Evolutionary conservation across 805 yeast genomes (phyloP), one percentile per base, ranked within the genome.

Genomic region (Candida gorgasii): DNA sequence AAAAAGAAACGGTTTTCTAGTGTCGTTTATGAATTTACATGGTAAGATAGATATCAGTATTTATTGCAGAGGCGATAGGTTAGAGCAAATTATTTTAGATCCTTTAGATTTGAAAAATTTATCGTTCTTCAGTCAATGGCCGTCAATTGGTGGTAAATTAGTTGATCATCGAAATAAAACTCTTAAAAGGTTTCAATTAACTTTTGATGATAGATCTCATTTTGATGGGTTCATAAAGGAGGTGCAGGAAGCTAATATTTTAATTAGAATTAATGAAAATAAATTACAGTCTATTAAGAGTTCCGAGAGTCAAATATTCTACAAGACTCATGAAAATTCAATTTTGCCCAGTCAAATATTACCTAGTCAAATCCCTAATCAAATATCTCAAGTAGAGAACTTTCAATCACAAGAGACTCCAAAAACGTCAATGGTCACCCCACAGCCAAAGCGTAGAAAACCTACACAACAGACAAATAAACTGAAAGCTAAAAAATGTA

Each of bases 111-210:
- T 27, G 43, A 28, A 43, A 47, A 5, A 43, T 48, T 2, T 45
- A 59, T 8, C n/a, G 3, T 47, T 59, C 13, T 46, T 58, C 9
- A 44, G 55, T 3, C 53, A 52, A 28, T 54, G 33, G 28, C 69
- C 69, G 1, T 53, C 62, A 8, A 42, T 65, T 8, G 67, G 67
- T 1, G 50, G 61, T 45, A 65, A 64, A 43, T 12, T 31, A 19
- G 28, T 48, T 3, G 55, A 51, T 40, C 35, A 45, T 8, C 36
- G 40, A 9, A 65, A 66, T 1, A 40, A 37, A 8, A 39, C 58
- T 2, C 12, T 52, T 13, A 51, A 52, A 20, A 44, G 69, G 22
- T 62, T 65, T 46, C 71, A 65, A 45, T 47, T 63, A 3, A 54
- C 60, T 8, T 55, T 63, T 43, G 35, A 27, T 34, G 34, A 29